A percentile compares a stretch with the other conserved stretches of the same genome.
Evolutionary conservation across 306 rosid genomes (phyloP).

Genomic region (Cucurbita pepo): DNA sequence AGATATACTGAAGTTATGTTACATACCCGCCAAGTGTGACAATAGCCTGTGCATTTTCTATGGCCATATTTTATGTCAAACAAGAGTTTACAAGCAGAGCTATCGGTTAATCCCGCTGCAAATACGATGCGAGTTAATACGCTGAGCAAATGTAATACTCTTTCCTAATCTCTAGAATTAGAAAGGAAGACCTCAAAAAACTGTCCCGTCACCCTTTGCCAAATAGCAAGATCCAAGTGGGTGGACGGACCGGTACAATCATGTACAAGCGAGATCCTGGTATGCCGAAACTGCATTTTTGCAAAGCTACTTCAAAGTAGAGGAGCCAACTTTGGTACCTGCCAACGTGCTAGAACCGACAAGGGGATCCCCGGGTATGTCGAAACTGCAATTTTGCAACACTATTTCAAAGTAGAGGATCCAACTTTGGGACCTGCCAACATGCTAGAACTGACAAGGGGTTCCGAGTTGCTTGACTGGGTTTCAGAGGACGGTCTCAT

Average conservation of each 20-base stretch:
- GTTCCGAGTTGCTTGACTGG: neutral
- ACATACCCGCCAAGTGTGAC: neutral
- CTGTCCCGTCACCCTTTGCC: slow-evolving; percentile 1
- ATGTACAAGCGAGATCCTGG: slow-evolving; percentile 7
- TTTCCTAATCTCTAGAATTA: slow-evolving; percentile 1
- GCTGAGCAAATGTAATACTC: slow-evolving; percentile 4
- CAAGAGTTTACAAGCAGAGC: slow-evolving; percentile 3
- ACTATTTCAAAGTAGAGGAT: neutral
- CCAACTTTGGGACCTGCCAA: neutral
- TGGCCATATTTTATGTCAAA: slow-evolving; percentile 6
- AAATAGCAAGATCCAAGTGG: neutral
- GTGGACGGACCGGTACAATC: slow-evolving; percentile 1
- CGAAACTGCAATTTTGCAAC: neutral
- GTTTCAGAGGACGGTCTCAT: slow-evolving; percentile 33
- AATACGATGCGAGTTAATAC: neutral
- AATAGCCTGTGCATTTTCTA: slow-evolving; percentile 7
- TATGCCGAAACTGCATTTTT: neutral
- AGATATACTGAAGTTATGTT: neutral
- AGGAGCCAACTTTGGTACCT: neutral
- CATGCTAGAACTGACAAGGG: neutral
- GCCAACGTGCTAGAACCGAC: neutral
- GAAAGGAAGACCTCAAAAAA: slow-evolving; percentile 2
- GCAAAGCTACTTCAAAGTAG: slow-evolving; percentile 1
- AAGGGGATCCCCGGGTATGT: neutral
- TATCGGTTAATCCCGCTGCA: slow-evolving; percentile 5